Evolutionary conservation across 352 stramenopile genomes (phyloP).

Genomic region (Peronosclerospora sorghi): DNA sequence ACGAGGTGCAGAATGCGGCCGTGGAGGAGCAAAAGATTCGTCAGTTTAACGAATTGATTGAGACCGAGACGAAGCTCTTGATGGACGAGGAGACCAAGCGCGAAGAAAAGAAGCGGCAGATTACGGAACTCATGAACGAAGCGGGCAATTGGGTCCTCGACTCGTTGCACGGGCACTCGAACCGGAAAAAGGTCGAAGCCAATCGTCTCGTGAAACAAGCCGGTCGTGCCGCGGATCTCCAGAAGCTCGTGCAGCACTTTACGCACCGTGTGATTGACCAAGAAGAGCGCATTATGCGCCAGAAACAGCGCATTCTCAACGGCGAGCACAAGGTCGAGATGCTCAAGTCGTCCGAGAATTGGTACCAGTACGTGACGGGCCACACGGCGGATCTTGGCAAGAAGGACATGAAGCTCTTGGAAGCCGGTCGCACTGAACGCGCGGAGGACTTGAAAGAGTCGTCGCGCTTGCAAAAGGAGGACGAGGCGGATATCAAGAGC

Average conservation of each 20-base stretch:
- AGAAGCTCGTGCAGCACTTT: constrained; percentile 84
- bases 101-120: constrained; percentile 81
- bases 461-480: constrained; percentile 73
- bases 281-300: constrained; percentile 83
- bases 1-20: constrained; percentile 63
- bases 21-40: constrained; percentile 60
- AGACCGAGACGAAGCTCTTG: constrained; percentile 66
- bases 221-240: constrained; percentile 66
- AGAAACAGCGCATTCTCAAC: constrained; percentile 85
- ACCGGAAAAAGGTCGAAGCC: constrained; percentile 80
- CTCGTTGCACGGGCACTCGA: constrained; percentile 74
- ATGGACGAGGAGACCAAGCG: constrained; percentile 76
- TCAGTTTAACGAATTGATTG: constrained; percentile 63
- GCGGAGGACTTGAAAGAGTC: constrained; percentile 70
- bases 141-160: constrained; percentile 81
- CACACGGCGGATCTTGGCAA: constrained; percentile 63
- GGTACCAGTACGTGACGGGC: constrained; percentile 81
- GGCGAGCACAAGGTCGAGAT: constrained; percentile 86
- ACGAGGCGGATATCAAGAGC: constrained; percentile 63
- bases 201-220: constrained; percentile 79
- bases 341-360: constrained; percentile 85
- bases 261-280: constrained; percentile 85
- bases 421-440: constrained; percentile 50
- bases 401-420: constrained; percentile 79
- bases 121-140: constrained; percentile 80